These are phyloP conservation scores for Ceratobasidium sp. DNA, from an alignment of 1,284 basidiomycete species.

Conservation along the genomic window DNA sequence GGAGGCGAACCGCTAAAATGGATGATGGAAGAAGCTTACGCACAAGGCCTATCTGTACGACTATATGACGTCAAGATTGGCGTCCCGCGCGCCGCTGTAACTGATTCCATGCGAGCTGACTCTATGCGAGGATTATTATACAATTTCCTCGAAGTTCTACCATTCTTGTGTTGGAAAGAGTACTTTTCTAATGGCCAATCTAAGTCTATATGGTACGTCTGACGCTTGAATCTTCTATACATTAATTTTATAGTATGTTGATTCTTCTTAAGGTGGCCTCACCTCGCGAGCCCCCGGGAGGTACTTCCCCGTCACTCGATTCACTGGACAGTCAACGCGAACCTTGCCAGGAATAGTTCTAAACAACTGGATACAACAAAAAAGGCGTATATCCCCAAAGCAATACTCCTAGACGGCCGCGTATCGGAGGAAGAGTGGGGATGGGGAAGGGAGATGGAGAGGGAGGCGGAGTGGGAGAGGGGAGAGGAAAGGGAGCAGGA, in stretches of 20 bases:
- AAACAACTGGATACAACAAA: not conserved
- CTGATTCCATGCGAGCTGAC: not conserved
- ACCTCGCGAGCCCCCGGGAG: not conserved
- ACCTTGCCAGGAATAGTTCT: not conserved
- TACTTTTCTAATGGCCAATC: not conserved
- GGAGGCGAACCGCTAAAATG: constrained; percentile 46
- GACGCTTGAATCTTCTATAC: not conserved
- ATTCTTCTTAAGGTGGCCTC: not conserved
- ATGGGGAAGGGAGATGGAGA: too few species aligned
- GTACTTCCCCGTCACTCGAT: not conserved
- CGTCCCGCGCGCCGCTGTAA: not conserved
- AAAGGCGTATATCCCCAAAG: not conserved
- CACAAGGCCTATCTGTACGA: constrained; percentile 44
- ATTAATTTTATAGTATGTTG: not conserved
- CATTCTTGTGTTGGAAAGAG: not conserved
- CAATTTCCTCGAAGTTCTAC: not conserved
- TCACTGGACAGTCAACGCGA: not conserved
- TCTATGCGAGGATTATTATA: not conserved
- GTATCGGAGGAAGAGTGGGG: too few species aligned
- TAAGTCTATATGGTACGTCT: not conserved
- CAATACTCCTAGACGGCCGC: not conserved
- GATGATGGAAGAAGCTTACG: constrained; percentile 51
- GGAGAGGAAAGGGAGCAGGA: too few species aligned
- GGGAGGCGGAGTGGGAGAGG: too few species aligned
- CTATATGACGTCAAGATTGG: constrained; percentile 1